phyloP scores from a whole-genome alignment of 805 yeast genomes.

The Candida chauliodis region DNA sequence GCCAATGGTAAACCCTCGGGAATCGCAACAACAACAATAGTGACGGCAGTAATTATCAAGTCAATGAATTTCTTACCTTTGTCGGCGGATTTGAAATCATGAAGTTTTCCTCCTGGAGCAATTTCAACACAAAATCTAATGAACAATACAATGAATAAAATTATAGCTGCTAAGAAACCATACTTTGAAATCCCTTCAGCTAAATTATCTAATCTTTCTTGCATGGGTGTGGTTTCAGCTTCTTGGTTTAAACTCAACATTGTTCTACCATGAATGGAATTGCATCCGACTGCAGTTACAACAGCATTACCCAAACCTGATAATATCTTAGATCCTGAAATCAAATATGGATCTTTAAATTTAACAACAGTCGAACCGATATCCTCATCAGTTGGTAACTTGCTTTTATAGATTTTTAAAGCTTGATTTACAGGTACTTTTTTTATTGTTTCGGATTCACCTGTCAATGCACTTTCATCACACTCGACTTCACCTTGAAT shows the following conservation, averaged over 20 bases:
- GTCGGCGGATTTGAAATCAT: slow-evolving; percentile 52
- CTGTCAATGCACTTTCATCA: slow-evolving; percentile 91
- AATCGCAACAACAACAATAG: slow-evolving; percentile 96
- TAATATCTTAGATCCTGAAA: slow-evolving; percentile 86
- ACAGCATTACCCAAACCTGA: slow-evolving; percentile 84
- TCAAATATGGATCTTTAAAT: slow-evolving; percentile 74
- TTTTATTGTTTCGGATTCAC: slow-evolving; percentile 82
- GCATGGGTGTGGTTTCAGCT: slow-evolving; percentile 84
- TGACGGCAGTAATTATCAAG: slow-evolving; percentile 85
- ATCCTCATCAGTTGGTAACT: slow-evolving; percentile 31
- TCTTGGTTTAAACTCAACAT: slow-evolving; percentile 77
- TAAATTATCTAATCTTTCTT: slow-evolving; percentile 69
- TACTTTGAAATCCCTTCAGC: slow-evolving; percentile 95
- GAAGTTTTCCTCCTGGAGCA: slow-evolving; percentile 47
- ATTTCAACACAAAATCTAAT: slow-evolving; percentile 67
- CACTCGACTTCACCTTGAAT: slow-evolving; percentile 75
- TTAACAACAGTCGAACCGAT: slow-evolving; percentile 36
- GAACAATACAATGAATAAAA: slow-evolving; percentile 78
- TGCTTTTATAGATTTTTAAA: slow-evolving; percentile 25
- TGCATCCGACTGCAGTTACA: slow-evolving; percentile 85
- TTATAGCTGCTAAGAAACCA: slow-evolving; percentile 79
- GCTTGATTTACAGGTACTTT: slow-evolving; percentile 56
- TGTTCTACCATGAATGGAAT: slow-evolving; percentile 90
- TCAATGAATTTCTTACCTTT: slow-evolving; percentile 84
- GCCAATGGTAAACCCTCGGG: slow-evolving; percentile 99